These are phyloP conservation scores for Endogone sp. DNA, from an alignment of 192 early-diverging fungal species.

Conservation along the genomic window DNA sequence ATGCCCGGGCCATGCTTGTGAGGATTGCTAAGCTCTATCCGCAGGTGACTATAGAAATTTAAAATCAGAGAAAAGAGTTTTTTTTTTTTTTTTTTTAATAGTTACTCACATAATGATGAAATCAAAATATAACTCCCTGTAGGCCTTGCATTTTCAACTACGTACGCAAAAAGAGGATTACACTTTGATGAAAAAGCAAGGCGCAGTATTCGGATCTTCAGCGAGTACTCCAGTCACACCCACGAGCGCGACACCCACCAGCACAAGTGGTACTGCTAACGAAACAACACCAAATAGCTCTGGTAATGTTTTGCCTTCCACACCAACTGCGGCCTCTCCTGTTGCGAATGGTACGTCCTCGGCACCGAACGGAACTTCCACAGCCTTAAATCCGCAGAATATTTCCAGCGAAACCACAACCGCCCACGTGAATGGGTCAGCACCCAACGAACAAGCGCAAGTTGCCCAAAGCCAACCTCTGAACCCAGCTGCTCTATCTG, in stretches of 20 bases:
- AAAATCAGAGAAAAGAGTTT: not conserved
- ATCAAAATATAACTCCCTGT: constrained; percentile 17
- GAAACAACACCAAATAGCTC: not conserved
- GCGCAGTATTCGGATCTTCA: constrained; percentile 14
- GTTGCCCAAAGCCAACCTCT: not conserved
- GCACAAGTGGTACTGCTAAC: constrained; percentile 5
- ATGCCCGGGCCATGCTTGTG: constrained; percentile 79
- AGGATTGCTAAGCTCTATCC: constrained; percentile 94
- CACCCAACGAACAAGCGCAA: constrained; percentile 1
- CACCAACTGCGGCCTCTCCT: constrained; percentile 15
- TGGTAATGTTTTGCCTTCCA: not conserved
- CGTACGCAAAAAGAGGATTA: constrained; percentile 91
- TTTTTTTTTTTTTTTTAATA: too few relatives aligned
- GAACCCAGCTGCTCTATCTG: not conserved
- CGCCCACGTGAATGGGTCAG: constrained; percentile 1
- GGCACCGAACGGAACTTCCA: constrained; percentile 13
- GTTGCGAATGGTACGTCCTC: constrained; percentile 13
- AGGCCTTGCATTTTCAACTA: constrained; percentile 94
- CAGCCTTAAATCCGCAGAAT: constrained; percentile 6
- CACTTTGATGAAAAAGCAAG: constrained; percentile 56
- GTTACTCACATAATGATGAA: not conserved
- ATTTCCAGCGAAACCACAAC: constrained; percentile 5
- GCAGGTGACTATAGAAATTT: constrained; percentile 50
- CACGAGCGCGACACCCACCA: constrained; percentile 25
- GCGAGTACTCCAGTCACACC: constrained; percentile 28